phyloP scores from a whole-genome alignment of 306 rosid genomes.

The Senna tora region DNA sequence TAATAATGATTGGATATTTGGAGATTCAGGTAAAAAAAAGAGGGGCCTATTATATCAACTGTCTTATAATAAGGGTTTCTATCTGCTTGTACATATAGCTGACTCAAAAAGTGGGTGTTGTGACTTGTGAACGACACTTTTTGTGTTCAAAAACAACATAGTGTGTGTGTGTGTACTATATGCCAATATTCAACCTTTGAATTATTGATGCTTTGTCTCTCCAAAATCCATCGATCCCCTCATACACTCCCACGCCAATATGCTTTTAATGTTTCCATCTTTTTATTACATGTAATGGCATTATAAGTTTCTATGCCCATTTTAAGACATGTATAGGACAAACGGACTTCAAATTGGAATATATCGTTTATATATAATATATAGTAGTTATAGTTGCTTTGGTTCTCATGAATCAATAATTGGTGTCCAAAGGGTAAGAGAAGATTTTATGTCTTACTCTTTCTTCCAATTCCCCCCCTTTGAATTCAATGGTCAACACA shows the following conservation, averaged over 20 bases:
- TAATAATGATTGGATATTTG: slow-evolving; percentile 47
- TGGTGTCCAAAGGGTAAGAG: slow-evolving; percentile 33
- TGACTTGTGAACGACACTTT: slow-evolving; percentile 40
- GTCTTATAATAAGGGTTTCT: slow-evolving; percentile 31
- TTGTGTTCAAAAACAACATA: slow-evolving; percentile 31
- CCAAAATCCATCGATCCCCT: too few relatives aligned
- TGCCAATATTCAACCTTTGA: slow-evolving; percentile 38
- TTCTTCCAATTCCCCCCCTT: too few relatives aligned
- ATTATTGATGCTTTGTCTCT: slow-evolving; percentile 40
- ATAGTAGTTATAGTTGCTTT: too few relatives aligned
- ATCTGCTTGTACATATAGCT: slow-evolving; percentile 44
- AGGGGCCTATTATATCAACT: slow-evolving; percentile 37
- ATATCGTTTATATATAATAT: too few relatives aligned
- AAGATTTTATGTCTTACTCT: background rate
- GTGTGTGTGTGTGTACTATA: slow-evolving; percentile 26
- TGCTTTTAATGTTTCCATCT: too few relatives aligned
- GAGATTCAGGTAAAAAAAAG: slow-evolving; percentile 49
- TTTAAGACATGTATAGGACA: too few relatives aligned
- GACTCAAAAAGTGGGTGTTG: slow-evolving; percentile 52
- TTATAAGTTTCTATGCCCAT: too few relatives aligned
- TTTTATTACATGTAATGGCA: background rate
- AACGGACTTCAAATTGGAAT: too few relatives aligned
- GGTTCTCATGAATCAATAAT: slow-evolving; percentile 41
- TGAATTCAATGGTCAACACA: background rate
- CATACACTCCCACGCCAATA: too few relatives aligned